Evolutionary conservation across 1,284 basidiomycete genomes (phyloP).

Genomic region (Sparassis latifolia): DNA sequence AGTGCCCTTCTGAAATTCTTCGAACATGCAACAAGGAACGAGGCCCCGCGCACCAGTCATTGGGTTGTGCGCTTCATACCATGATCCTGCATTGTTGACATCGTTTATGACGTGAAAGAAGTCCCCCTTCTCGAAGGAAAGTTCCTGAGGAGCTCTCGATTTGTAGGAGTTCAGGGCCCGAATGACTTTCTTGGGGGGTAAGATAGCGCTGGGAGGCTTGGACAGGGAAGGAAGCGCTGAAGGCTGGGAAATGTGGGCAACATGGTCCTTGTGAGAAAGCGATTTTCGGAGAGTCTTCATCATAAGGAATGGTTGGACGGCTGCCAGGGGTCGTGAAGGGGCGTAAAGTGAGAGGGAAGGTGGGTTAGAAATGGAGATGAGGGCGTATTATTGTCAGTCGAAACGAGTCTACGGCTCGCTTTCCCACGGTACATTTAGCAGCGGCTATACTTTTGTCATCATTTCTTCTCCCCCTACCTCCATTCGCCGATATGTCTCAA

Average conservation of each 20-base stretch:
- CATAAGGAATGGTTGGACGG: slow-evolving; percentile 20
- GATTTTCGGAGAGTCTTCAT: slow-evolving; percentile 90
- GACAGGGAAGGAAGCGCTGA: slow-evolving; percentile 57
- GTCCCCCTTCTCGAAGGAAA: slow-evolving; percentile 92
- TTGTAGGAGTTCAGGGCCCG: slow-evolving; percentile 72
- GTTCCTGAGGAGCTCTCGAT: slow-evolving; percentile 76
- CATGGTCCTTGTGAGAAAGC: slow-evolving; percentile 61
- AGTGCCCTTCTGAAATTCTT: slow-evolving; percentile 77
- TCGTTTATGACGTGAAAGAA: slow-evolving; percentile 95
- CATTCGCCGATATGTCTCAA: too few species aligned
- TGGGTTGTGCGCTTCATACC: slow-evolving; percentile 90
- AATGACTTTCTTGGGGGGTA: slow-evolving; percentile 94
- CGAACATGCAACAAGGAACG: slow-evolving; percentile 83
- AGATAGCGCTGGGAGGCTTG: slow-evolving; percentile 61
- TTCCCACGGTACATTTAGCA: too few species aligned
- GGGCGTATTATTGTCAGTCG: slow-evolving; percentile 11
- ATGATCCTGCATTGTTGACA: slow-evolving; percentile 46
- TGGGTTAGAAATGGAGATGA: slow-evolving; percentile 7
- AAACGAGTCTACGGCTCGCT: too few species aligned
- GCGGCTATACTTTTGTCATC: too few species aligned
- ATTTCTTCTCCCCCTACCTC: too few species aligned
- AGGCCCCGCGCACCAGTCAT: slow-evolving; percentile 87
- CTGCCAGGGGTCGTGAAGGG: slow-evolving; percentile 23
- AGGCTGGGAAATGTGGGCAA: slow-evolving; percentile 63
- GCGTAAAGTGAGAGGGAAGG: slow-evolving; percentile 22